A percentile compares a stretch with the other conserved stretches of the same genome.
These are phyloP conservation scores for Chaetomium strumarium DNA, from an alignment of 2,329 filamentous ascomycete species.

Conservation along the genomic window DNA sequence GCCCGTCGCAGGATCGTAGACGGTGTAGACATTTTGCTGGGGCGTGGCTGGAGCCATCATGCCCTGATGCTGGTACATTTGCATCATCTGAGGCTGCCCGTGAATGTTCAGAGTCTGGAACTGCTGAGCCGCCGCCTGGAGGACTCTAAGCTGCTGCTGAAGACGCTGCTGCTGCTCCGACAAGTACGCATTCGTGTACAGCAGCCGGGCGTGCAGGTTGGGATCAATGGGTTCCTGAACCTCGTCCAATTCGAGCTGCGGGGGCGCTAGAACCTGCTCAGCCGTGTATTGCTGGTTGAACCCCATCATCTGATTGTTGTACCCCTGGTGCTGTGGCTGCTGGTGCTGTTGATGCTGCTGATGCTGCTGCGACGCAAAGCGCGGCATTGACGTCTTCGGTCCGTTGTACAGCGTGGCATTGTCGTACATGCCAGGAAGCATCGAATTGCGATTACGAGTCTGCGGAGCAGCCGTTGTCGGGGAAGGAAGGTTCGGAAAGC, in stretches of 20 bases:
- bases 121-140: conserved; percentile 78
- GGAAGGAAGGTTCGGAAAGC: conserved; percentile 60
- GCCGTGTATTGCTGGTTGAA: conserved; percentile 57
- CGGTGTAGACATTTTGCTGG: conserved; percentile 71
- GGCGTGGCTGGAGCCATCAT: conserved; percentile 48
- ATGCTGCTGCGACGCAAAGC: conserved; percentile 35
- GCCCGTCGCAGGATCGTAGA: conserved; percentile 80
- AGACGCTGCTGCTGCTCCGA: conserved; percentile 92
- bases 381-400: conserved; percentile 54
- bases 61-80: conserved; percentile 46
- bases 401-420: conserved; percentile 41
- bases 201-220: conserved; percentile 76
- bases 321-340: conserved; percentile 19
- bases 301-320: conserved; percentile 22
- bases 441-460: conserved; percentile 37
- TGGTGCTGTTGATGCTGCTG: conserved; percentile 27
- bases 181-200: conserved; percentile 86
- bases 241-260: conserved; percentile 68
- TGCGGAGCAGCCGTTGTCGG: conserved; percentile 38
- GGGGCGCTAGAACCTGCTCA: conserved; percentile 85
- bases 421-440: conserved; percentile 40
- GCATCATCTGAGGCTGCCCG: conserved; percentile 38
- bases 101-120: conserved; percentile 71
- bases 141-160: conserved; percentile 82
- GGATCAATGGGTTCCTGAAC: conserved; percentile 75